phyloP scores from a whole-genome alignment of 768 basidiomycete genomes.

The Tulasnella sp. region DNA sequence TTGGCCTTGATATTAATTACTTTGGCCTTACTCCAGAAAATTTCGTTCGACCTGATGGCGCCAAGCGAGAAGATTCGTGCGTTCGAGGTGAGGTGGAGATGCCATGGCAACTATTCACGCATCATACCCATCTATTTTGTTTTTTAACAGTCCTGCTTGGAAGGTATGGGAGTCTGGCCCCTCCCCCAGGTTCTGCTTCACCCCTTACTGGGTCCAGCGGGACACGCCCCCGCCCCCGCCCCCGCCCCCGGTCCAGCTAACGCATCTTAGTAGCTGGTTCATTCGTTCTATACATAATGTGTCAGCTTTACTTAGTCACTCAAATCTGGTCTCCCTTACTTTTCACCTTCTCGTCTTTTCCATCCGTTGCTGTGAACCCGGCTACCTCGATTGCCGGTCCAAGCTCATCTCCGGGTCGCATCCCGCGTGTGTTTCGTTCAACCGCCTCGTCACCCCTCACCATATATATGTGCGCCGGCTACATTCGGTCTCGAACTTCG shows the following conservation, averaged over 20 bases:
- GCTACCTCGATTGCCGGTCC: not conserved
- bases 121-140: not conserved
- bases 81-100: slow-evolving; percentile 19
- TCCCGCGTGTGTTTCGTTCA: not conserved
- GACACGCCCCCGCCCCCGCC: not conserved
- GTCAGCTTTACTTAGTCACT: not conserved
- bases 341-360: not conserved
- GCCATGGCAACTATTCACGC: not conserved
- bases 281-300: not conserved
- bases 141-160: slow-evolving; percentile 18
- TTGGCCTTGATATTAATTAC: not conserved
- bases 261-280: not conserved
- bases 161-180: slow-evolving; percentile 26
- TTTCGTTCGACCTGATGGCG: slow-evolving; percentile 28
- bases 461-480: slow-evolving; percentile 1
- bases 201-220: not conserved
- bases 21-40: slow-evolving; percentile 12
- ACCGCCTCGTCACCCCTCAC: not conserved
- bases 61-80: slow-evolving; percentile 24
- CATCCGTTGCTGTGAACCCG: not conserved
- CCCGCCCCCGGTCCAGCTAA: not conserved
- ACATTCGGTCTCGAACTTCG: not conserved
- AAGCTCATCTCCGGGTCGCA: not conserved
- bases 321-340: not conserved
- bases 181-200: slow-evolving; percentile 17